Evolutionary conservation across 2,329 filamentous ascomycete genomes (phyloP).

Genomic region (Epichloe amarillans): DNA sequence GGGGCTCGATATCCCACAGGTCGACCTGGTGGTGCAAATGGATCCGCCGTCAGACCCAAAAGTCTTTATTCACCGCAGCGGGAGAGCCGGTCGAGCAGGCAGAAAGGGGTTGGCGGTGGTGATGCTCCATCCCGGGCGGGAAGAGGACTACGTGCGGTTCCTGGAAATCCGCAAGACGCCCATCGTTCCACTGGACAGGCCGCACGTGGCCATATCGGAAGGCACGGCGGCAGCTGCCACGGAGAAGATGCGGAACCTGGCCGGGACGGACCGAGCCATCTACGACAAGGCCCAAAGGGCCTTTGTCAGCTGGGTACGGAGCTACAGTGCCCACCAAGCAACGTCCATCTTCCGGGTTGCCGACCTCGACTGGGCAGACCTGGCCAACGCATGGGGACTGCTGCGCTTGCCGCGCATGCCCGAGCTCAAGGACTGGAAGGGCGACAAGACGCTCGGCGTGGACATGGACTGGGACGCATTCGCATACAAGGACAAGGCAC

Average conservation of each 20-base stretch:
- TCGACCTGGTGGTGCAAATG: conserved; percentile 82
- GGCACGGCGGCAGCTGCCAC: conserved; percentile 46
- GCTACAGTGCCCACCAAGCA: conserved; percentile 83
- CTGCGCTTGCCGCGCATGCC: conserved; percentile 88
- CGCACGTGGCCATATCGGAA: conserved; percentile 42
- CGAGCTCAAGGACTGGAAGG: conserved; percentile 62
- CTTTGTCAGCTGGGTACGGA: conserved; percentile 87
- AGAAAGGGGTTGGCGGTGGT: conserved; percentile 74
- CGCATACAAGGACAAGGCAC: conserved; percentile 57
- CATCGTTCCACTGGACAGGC: conserved; percentile 48
- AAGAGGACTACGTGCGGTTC: conserved; percentile 84
- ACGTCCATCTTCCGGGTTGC: conserved; percentile 76
- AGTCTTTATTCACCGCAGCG: conserved; percentile 87
- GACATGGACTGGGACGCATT: conserved; percentile 55
- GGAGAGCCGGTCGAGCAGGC: conserved; percentile 79
- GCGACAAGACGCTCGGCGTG: conserved; percentile 49
- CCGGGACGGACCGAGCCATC: conserved; percentile 39
- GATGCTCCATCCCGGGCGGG: conserved; percentile 69
- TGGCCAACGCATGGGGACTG: conserved; percentile 75
- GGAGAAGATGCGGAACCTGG: conserved; percentile 45
- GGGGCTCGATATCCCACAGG: conserved; percentile 81
- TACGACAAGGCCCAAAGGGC: conserved; percentile 83
- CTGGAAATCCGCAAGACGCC: conserved; percentile 79
- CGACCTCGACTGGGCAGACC: conserved; percentile 74
- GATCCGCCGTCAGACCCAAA: conserved; percentile 79